phyloP scores from a whole-genome alignment of 805 yeast genomes.

The Tetrapisispora taiwanensis region DNA sequence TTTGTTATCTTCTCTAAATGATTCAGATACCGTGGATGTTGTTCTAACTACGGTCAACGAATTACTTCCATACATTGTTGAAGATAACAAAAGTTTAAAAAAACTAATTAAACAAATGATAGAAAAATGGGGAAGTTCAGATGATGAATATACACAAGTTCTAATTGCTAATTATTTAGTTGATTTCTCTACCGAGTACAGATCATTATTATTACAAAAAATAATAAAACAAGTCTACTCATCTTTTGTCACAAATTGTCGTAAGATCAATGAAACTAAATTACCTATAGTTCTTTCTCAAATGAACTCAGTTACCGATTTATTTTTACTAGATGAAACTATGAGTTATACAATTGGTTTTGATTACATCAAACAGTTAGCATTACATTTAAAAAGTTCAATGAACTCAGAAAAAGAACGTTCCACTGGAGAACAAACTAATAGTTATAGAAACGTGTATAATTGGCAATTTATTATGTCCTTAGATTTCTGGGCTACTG shows the following conservation, averaged over 20 bases:
- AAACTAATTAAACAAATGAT: conserved; percentile 57
- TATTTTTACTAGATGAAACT: conserved; percentile 64
- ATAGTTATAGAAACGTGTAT: conserved; percentile 74
- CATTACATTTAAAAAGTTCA: conserved; percentile 79
- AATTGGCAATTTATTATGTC: conserved; percentile 97
- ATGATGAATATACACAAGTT: conserved; percentile 66
- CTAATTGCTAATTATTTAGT: conserved; percentile 82
- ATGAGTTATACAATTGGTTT: conserved; percentile 82
- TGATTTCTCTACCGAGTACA: conserved; percentile 58
- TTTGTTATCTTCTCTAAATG: conserved; percentile 61
- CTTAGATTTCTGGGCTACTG: conserved; percentile 93
- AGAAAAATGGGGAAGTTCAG: conserved; percentile 66
- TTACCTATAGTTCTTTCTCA: conserved; percentile 49
- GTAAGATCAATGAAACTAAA: conserved; percentile 72
- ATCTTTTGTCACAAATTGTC: conserved; percentile 66
- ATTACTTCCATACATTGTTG: conserved; percentile 68
- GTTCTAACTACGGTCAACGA: conserved; percentile 72
- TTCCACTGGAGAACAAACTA: conserved; percentile 36
- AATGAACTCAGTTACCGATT: conserved; percentile 46
- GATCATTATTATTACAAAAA: conserved; percentile 58
- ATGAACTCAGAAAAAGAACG: conserved; percentile 49
- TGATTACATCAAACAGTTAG: conserved; percentile 86
- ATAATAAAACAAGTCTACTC: conserved; percentile 66
- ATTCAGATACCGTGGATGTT: conserved; percentile 63
- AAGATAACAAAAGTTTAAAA: conserved; percentile 68